A percentile compares a stretch with the other conserved stretches of the same genome.
Evolutionary conservation across 129 eudicot genomes (phyloP).

Genomic region (Solidago caesia): DNA sequence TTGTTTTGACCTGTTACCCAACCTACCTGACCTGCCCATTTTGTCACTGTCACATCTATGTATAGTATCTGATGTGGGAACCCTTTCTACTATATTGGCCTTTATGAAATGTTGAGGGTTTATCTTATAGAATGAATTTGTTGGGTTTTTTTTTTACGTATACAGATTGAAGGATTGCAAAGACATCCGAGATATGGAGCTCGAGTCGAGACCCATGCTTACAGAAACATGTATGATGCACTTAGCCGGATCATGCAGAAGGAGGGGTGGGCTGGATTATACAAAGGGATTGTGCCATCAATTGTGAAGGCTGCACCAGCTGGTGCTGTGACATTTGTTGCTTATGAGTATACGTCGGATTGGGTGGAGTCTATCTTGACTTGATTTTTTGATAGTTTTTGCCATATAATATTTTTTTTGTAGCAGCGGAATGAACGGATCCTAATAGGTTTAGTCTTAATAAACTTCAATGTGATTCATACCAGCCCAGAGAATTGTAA

Average conservation of each 20-base stretch:
- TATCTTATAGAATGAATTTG: not conserved
- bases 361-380: slow-evolving; percentile 76
- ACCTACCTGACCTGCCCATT: not conserved
- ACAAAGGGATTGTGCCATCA: slow-evolving; percentile 92
- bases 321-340: slow-evolving; percentile 95
- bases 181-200: slow-evolving; percentile 92
- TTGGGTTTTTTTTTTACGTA: not conserved
- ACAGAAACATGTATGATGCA: slow-evolving; percentile 76
- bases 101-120: not conserved
- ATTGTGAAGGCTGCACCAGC: slow-evolving; percentile 97
- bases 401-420: slow-evolving; percentile 3
- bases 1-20: too few relatives aligned
- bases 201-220: slow-evolving; percentile 64
- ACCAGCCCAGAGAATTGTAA: slow-evolving; percentile 13
- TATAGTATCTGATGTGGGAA: too few relatives aligned
- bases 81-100: too few relatives aligned
- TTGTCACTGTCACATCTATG: too few relatives aligned
- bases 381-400: slow-evolving; percentile 24
- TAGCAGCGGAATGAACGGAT: slow-evolving; percentile 17
- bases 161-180: slow-evolving; percentile 79
- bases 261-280: slow-evolving; percentile 94
- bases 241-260: slow-evolving; percentile 50
- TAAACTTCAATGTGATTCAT: slow-evolving; percentile 21
- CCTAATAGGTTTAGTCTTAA: slow-evolving; percentile 11
- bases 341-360: slow-evolving; percentile 71